Evolutionary conservation across 2,329 filamentous ascomycete genomes (phyloP), one percentile per base, ranked within the genome.

Genomic region (Sarocladiaceae sp.): DNA sequence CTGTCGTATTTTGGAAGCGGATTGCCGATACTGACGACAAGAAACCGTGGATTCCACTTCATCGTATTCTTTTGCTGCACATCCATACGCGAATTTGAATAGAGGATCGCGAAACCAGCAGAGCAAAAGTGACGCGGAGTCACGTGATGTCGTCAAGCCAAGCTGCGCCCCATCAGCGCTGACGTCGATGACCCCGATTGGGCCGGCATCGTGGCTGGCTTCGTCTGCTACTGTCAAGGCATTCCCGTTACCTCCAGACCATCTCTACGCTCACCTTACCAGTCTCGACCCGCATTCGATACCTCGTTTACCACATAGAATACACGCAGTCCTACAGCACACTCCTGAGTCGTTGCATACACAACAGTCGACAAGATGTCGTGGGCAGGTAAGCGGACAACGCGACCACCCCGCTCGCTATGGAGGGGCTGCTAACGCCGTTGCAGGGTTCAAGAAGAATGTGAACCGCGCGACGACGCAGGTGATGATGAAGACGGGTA

Each of bases 401-500:
- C 32, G 19, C 16, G 37, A 32, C 44, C 51, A 56, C 57, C 56
- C 55, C 56, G 53, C 55, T 51, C 6, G 32, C 42, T 34, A 50
- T 55, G 43, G 49, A 51, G 51, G 51, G 48, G 53, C 55, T 40
- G 59, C 58, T 64, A 54, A 64, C 50, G 45, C 39, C 27, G 46
- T 26, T 33, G 51, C 52, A 70, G 68, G 68, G 53, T 70, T 70
- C 58, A 70, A 93, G 73, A 95, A 95, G 68, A 94, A 94, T 82
- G 90, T 97, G 73, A 91, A 93, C 74, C 88, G 93, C 72, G 91
- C 91, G 58, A 96, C 91, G 68, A 98, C 94, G 70, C 90, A 96
- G 82, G 91, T 97, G 51, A 96, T 98, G 88, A 97, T 98, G 91
- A 98, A 98, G 78, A 95, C 90, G 47, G 88, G 83, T 86, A 65